A percentile compares a stretch with the other conserved stretches of the same genome.
Conservation (phyloP, 225 moss, liverwort and hornwort species). For the Sphagnum contortum region DNA sequence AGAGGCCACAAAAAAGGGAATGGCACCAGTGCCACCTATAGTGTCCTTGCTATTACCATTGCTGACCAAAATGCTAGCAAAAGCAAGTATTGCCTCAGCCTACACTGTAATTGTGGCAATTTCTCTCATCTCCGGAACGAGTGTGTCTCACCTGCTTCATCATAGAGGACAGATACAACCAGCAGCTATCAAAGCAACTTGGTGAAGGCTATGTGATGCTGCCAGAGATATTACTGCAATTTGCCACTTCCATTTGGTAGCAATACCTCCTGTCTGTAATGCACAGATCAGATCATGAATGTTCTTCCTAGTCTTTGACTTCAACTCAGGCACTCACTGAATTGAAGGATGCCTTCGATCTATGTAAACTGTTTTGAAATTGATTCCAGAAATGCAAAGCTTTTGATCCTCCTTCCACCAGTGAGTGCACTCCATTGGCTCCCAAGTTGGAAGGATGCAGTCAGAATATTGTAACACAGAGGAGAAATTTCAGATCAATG, state of each 20-base stretch:
- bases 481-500: slow-evolving; percentile 10
- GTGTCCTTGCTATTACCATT: slow-evolving; percentile 58
- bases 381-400: slow-evolving; percentile 11
- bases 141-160: slow-evolving; percentile 50
- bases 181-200: slow-evolving; percentile 38
- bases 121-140: slow-evolving; percentile 52
- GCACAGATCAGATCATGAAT: slow-evolving; percentile 44
- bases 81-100: slow-evolving; percentile 65
- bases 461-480: slow-evolving; percentile 4
- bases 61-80: slow-evolving; percentile 56
- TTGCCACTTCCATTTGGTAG: slow-evolving; percentile 63
- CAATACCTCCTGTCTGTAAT: slow-evolving; percentile 48
- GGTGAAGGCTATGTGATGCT: slow-evolving; percentile 36
- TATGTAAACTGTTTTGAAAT: slow-evolving; percentile 1
- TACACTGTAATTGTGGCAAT: slow-evolving; percentile 66
- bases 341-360: slow-evolving; percentile 5
- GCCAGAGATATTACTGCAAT: slow-evolving; percentile 46
- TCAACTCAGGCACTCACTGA: slow-evolving; percentile 7
- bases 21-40: slow-evolving; percentile 53
- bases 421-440: slow-evolving; percentile 15
- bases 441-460: slow-evolving; percentile 10
- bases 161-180: slow-evolving; percentile 44
- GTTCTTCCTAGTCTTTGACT: slow-evolving; percentile 8
- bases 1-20: slow-evolving; percentile 66
- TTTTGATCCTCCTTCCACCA: slow-evolving; percentile 15